phyloP scores from a whole-genome alignment of 371 early-diverging fungal species.

The Synchytrium microbalum region DNA sequence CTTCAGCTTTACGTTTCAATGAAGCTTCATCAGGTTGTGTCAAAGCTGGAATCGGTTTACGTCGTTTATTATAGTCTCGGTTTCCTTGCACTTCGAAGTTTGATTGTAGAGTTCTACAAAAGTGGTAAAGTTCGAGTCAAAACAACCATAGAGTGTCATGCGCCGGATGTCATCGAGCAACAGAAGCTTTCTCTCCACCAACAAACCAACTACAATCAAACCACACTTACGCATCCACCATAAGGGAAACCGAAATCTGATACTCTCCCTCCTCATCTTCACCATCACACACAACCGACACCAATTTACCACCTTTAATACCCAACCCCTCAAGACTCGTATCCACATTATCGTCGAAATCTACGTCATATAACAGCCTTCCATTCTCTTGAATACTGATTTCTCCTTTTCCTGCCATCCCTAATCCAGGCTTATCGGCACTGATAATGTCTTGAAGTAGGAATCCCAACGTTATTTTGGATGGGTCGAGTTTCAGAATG shows the following conservation, averaged over 20 bases:
- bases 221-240: neutral
- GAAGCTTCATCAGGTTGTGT: neutral
- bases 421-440: neutral
- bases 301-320: slow-evolving; percentile 42
- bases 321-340: slow-evolving; percentile 50
- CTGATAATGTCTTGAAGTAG: slow-evolving; percentile 18
- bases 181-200: too few species aligned
- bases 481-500: slow-evolving; percentile 26
- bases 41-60: neutral
- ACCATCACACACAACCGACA: slow-evolving; percentile 38
- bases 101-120: too few species aligned
- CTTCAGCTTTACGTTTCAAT: neutral
- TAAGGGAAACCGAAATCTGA: neutral
- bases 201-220: too few species aligned
- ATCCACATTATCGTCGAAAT: slow-evolving; percentile 75
- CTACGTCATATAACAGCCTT: slow-evolving; percentile 80
- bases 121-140: too few species aligned
- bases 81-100: too few species aligned
- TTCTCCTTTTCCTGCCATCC: slow-evolving; percentile 29
- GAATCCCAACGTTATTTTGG: slow-evolving; percentile 24
- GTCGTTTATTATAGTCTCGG: neutral
- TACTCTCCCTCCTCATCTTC: slow-evolving; percentile 20
- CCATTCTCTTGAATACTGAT: slow-evolving; percentile 45
- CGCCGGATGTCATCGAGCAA: too few species aligned
- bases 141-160: too few species aligned